A percentile compares a stretch with the other conserved stretches of the same genome.
Evolutionary conservation across 192 early-diverging fungal genomes (phyloP).

Genomic region (Podila minutissima): DNA sequence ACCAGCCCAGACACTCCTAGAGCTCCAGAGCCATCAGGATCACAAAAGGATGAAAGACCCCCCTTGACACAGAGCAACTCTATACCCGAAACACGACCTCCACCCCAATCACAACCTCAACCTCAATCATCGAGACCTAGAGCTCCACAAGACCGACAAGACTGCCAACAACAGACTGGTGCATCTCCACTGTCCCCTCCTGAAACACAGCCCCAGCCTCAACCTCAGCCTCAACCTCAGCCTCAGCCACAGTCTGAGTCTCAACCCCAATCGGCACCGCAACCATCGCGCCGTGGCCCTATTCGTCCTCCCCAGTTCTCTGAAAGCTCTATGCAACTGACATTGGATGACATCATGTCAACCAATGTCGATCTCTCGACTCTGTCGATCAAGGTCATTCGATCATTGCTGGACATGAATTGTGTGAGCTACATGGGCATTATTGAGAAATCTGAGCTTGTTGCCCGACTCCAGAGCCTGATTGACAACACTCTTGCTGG

Average conservation of each 20-base stretch:
- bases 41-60: too few species aligned
- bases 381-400: conserved; percentile 65
- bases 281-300: not conserved
- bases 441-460: conserved; percentile 80
- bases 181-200: too few species aligned
- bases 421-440: conserved; percentile 71
- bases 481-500: conserved; percentile 62
- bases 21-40: too few species aligned
- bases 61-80: too few species aligned
- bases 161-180: too few species aligned
- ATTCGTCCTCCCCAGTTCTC: conserved; percentile 10
- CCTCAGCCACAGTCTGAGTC: conserved; percentile 1
- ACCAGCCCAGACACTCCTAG: too few species aligned
- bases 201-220: not conserved
- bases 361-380: conserved; percentile 6
- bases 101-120: too few species aligned
- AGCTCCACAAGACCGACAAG: too few species aligned
- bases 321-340: not conserved
- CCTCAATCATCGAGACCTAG: too few species aligned
- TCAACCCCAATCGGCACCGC: not conserved
- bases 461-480: conserved; percentile 66
- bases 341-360: conserved; percentile 20
- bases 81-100: too few species aligned
- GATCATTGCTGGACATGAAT: conserved; percentile 69
- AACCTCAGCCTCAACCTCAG: not conserved